Evolutionary conservation across 306 rosid species (phyloP).

Genomic region (Castanopsis chinensis): DNA sequence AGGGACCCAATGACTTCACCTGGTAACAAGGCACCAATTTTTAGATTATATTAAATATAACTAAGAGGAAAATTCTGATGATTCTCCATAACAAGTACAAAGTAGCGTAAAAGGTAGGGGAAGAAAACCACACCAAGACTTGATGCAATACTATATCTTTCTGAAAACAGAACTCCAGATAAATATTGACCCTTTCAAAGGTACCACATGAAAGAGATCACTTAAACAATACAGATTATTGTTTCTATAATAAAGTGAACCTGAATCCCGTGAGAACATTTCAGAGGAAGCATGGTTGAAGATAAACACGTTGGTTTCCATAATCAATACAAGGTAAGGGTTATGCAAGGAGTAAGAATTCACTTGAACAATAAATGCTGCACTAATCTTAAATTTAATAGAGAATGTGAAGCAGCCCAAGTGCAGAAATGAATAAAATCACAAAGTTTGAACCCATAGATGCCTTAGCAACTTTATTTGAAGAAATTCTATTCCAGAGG

Average conservation of each 20-base stretch:
- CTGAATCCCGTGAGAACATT: neutral
- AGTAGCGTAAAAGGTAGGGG: neutral
- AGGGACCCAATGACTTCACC: slow-evolving; percentile 94
- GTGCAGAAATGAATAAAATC: slow-evolving; percentile 1
- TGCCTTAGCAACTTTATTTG: neutral
- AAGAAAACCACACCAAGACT: neutral
- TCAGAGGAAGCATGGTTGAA: neutral
- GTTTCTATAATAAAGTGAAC: neutral
- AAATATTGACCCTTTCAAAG: neutral
- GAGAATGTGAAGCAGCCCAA: neutral
- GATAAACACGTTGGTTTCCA: neutral
- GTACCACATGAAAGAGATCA: neutral
- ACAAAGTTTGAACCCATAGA: neutral
- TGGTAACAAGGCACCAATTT: slow-evolving; percentile 31
- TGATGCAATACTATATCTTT: neutral
- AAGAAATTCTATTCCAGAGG: slow-evolving; percentile 9
- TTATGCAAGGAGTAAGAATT: neutral
- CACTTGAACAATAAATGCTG: neutral
- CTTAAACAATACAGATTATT: too few relatives aligned
- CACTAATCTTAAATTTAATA: neutral
- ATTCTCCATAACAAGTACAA: neutral
- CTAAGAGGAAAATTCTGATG: neutral
- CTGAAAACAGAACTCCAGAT: neutral
- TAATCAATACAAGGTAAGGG: neutral
- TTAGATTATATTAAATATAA: neutral